These are phyloP conservation scores for Eucalyptus regnans DNA, from an alignment of 345 rosid species.

Conservation along the genomic window DNA sequence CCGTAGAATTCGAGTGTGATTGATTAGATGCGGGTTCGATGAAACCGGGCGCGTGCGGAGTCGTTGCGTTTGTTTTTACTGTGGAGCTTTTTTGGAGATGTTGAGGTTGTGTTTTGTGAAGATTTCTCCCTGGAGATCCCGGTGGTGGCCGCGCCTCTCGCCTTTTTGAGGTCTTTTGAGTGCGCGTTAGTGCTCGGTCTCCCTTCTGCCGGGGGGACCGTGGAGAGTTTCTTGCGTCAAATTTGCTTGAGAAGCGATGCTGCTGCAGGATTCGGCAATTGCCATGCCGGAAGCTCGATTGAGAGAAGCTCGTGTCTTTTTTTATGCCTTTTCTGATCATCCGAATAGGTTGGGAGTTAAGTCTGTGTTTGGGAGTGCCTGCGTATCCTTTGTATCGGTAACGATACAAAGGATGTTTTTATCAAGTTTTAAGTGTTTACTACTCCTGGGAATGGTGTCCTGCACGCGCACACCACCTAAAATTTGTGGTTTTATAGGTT, in stretches of 20 bases:
- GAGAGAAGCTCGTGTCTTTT: neutral
- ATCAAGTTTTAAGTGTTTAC: neutral
- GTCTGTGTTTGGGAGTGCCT: neutral
- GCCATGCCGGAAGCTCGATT: neutral
- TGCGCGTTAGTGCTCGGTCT: neutral
- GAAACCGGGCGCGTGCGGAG: neutral
- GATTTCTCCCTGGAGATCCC: neutral
- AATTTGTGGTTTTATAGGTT: neutral
- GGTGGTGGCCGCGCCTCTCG: neutral
- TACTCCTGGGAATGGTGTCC: neutral
- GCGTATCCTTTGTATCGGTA: neutral
- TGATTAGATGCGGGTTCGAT: neutral
- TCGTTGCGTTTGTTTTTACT: neutral
- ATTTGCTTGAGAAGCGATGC: neutral
- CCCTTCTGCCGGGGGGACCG: neutral
- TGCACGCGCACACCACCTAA: neutral
- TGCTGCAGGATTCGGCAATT: neutral
- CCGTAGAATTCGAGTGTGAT: neutral
- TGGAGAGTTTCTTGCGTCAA: neutral
- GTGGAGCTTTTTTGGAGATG: neutral
- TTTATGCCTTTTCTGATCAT: neutral
- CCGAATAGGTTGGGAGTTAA: neutral
- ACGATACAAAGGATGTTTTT: neutral
- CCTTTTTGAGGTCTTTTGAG: neutral
- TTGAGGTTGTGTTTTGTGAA: neutral